These are phyloP conservation scores for Phytopythium delawarense DNA, from an alignment of 352 stramenopile genomes.

Conservation along the genomic window DNA sequence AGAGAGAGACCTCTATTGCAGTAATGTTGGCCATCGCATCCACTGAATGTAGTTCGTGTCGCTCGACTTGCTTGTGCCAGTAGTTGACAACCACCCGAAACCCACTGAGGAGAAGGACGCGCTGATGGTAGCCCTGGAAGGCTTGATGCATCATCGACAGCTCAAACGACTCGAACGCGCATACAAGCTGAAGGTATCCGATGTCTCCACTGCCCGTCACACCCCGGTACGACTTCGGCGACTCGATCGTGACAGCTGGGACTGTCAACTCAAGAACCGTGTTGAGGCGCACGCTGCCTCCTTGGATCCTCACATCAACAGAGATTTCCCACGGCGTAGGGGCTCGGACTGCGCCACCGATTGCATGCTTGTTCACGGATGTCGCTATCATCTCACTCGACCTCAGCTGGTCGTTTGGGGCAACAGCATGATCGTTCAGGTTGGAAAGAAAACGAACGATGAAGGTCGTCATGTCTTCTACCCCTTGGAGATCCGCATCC, in stretches of 20 bases:
- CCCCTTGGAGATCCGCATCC: slow-evolving; percentile 15
- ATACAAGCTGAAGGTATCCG: slow-evolving; percentile 1
- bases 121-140: not conserved
- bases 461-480: slow-evolving; percentile 9
- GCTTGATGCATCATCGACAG: not conserved
- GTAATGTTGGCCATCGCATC: slow-evolving; percentile 17
- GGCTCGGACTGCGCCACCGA: not conserved
- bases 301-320: slow-evolving; percentile 20
- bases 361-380: not conserved
- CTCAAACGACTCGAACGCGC: not conserved
- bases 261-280: slow-evolving; percentile 22
- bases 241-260: slow-evolving; percentile 18
- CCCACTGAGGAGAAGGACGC: slow-evolving; percentile 15
- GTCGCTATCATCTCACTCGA: not conserved
- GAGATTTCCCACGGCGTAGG: slow-evolving; percentile 23
- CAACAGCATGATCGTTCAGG: not conserved
- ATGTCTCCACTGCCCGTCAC: not conserved
- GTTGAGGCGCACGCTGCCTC: slow-evolving; percentile 24
- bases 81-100: slow-evolving; percentile 15
- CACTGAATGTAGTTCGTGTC: slow-evolving; percentile 13
- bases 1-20: slow-evolving; percentile 19
- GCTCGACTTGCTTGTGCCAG: slow-evolving; percentile 16
- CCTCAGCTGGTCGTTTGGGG: too few relatives aligned
- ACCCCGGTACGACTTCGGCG: slow-evolving; percentile 11
- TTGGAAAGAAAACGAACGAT: not conserved